These are phyloP conservation scores for Pisolithus marmoratus DNA, from an alignment of 768 basidiomycete genomes.

Conservation along the genomic window DNA sequence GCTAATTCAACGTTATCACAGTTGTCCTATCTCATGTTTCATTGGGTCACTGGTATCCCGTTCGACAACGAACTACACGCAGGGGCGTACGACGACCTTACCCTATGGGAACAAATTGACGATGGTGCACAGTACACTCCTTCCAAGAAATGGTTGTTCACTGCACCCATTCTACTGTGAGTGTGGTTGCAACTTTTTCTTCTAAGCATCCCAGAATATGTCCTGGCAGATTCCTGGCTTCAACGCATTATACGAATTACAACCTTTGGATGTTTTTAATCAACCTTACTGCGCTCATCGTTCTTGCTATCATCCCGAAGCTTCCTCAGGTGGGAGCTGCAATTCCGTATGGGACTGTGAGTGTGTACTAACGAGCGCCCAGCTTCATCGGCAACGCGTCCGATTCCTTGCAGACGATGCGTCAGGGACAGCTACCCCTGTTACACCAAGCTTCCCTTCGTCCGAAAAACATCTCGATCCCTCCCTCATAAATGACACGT, in stretches of 20 bases:
- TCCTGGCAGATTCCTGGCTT: conserved; percentile 76
- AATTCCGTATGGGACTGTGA: conserved; percentile 2
- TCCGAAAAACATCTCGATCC: conserved; percentile 38
- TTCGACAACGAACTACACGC: conserved; percentile 84
- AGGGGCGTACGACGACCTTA: conserved; percentile 96
- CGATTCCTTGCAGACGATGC: conserved; percentile 64
- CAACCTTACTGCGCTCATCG: conserved; percentile 74
- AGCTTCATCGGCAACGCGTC: conserved; percentile 82
- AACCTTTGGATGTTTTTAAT: conserved; percentile 90
- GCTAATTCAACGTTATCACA: conserved; percentile 23
- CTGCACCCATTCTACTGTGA: conserved; percentile 84
- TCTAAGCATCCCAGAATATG: neutral
- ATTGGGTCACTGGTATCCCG: conserved; percentile 95
- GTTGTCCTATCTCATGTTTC: conserved; percentile 98
- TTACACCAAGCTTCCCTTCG: conserved; percentile 50
- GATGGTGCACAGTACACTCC: conserved; percentile 98
- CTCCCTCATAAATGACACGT: conserved; percentile 42
- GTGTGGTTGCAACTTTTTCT: conserved; percentile 23
- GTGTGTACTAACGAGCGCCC: conserved; percentile 12
- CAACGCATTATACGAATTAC: conserved; percentile 97
- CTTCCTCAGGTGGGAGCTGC: conserved; percentile 71
- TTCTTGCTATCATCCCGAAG: conserved; percentile 86
- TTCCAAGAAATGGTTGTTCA: conserved; percentile 94
- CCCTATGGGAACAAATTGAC: conserved; percentile 99
- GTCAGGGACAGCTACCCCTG: conserved; percentile 64